phyloP scores from a whole-genome alignment of 345 rosid species.

The Odontarrhena argentea region DNA sequence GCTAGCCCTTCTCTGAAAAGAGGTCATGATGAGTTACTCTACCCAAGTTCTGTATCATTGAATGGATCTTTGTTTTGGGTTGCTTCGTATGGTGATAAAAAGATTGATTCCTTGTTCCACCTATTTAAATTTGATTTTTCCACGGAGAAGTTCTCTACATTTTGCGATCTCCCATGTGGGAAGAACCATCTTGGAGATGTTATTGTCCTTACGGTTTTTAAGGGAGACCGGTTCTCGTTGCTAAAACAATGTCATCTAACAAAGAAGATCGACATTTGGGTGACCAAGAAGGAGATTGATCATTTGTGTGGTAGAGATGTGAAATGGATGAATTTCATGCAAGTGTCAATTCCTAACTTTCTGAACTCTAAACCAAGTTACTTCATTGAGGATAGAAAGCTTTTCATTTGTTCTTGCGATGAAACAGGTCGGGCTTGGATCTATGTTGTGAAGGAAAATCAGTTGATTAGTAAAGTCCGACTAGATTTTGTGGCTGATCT shows the following conservation, averaged over 20 bases:
- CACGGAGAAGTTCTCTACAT: neutral
- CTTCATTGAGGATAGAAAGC: neutral
- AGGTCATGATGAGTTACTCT: too few species aligned
- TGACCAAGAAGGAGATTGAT: constrained; percentile 7
- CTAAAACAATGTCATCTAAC: neutral
- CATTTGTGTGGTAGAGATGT: neutral
- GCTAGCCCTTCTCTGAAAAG: too few species aligned
- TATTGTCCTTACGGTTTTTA: neutral
- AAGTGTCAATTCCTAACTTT: neutral
- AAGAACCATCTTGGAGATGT: neutral
- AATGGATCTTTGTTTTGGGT: constrained; percentile 15
- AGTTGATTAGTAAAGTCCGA: neutral
- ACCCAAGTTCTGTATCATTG: neutral
- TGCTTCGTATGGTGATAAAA: neutral
- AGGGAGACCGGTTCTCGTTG: neutral
- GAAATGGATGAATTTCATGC: constrained; percentile 14
- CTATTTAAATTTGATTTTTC: constrained; percentile 2
- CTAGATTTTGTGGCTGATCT: neutral
- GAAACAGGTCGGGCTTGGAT: neutral
- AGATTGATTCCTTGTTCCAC: neutral
- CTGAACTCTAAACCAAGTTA: neutral
- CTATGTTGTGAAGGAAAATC: neutral
- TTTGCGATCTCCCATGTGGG: constrained; percentile 7
- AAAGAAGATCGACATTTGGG: constrained; percentile 13
- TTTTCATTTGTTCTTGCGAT: neutral